phyloP scores from a whole-genome alignment of 2,329 filamentous ascomycete genomes.

The Neofusicoccum ribis region DNA sequence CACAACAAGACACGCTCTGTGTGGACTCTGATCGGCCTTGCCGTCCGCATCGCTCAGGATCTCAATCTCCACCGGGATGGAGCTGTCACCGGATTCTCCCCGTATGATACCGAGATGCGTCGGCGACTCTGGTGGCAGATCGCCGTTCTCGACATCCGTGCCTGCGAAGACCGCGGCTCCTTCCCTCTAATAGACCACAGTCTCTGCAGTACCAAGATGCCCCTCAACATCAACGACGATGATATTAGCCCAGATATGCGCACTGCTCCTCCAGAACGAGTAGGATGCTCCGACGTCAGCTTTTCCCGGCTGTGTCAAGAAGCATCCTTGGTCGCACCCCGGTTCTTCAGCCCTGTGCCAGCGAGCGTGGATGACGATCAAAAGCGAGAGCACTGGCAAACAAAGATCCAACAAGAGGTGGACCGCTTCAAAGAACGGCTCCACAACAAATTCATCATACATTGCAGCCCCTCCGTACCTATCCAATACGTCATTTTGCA shows the following conservation, averaged over 20 bases:
- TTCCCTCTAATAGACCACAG: constrained; percentile 14
- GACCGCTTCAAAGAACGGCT: constrained; percentile 44
- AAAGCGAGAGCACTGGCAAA: constrained; percentile 24
- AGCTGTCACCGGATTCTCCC: constrained; percentile 51
- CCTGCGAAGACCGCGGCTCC: constrained; percentile 19
- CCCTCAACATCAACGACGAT: constrained; percentile 48
- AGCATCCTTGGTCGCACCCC: constrained; percentile 22
- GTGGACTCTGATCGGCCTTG: constrained; percentile 65
- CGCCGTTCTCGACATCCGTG: constrained; percentile 51
- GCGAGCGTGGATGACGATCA: constrained; percentile 22
- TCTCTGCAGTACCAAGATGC: constrained; percentile 38
- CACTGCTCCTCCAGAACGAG: constrained; percentile 24
- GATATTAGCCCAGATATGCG: constrained; percentile 45
- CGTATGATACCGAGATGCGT: constrained; percentile 58
- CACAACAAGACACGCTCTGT: constrained; percentile 53
- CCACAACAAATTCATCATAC: constrained; percentile 40
- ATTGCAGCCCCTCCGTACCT: constrained; percentile 27
- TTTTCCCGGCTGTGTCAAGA: constrained; percentile 41
- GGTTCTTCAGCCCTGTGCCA: constrained; percentile 20
- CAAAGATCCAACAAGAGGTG: constrained; percentile 32
- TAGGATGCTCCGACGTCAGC: constrained; percentile 41
- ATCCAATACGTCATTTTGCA: constrained; percentile 1
- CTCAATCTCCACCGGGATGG: constrained; percentile 64
- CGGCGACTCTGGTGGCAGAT: constrained; percentile 65
- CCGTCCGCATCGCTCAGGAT: constrained; percentile 60